Evolutionary conservation across 345 rosid genomes (phyloP), one percentile per base, ranked within the genome.

Genomic region (Punica granatum): DNA sequence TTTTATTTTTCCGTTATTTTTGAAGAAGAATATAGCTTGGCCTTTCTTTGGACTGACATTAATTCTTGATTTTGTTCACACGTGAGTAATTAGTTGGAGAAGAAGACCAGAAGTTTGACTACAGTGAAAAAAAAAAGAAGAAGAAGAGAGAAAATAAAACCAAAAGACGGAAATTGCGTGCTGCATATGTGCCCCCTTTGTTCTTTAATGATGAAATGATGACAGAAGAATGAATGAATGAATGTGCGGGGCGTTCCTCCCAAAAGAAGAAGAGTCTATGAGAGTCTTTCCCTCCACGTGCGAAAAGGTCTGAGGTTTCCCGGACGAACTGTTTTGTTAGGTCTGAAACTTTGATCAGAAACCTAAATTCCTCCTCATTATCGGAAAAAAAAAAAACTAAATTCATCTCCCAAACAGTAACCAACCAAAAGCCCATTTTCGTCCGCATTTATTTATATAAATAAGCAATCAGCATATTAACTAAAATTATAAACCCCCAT

Each of bases 251-350:
- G n/a, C n/a, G n/a, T n/a, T n/a, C n/a, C n/a, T n/a, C n/a, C n/a
- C n/a, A n/a, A n/a, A n/a, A n/a, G n/a, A n/a, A n/a, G n/a, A n/a
- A n/a, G n/a, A n/a, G n/a, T n/a, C n/a, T n/a, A n/a, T n/a, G n/a
- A n/a, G n/a, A n/a, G n/a, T n/a, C n/a, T n/a, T n/a, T n/a, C n/a
- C 34, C 30, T 68, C 71, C 48, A 68, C 71, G 65, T 68, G 71
- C 71, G 1, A 53, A 25, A 23, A 43, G 42, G 59, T 68, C 53
- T 21, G 71, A 54, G 63, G 48, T 68, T 59, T 53, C 59, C 31
- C 64, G 61, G 59, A 18, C 49, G 8, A 69, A 67, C 46, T 23
- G 42, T 41, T n/a, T 26, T 11, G 72, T 69, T 69, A 69, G 66
- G 72, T 69, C 72, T 46, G 72, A 69, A 60, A 69, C 51, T 51